Percentiles rank a stretch among this genome's conserved stretches.
phyloP scores from a whole-genome alignment of 352 stramenopile genomes.

The Phytophthora foliorum region DNA sequence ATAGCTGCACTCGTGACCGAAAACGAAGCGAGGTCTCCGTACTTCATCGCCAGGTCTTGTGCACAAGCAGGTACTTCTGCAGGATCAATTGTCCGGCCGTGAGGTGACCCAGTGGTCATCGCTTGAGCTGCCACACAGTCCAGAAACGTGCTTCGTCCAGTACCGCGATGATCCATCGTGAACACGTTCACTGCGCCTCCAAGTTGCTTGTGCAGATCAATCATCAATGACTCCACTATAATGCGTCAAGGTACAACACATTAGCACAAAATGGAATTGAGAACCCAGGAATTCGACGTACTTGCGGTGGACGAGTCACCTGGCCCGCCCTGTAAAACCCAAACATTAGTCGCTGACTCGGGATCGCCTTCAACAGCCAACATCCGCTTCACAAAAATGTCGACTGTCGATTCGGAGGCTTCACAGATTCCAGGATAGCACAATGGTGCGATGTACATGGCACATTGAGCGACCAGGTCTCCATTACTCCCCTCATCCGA shows the following conservation, averaged over 20 bases:
- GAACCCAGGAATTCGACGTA: neutral
- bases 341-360: slow-evolving; percentile 37
- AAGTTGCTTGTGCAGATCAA: slow-evolving; percentile 29
- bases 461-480: slow-evolving; percentile 33
- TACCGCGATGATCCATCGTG: slow-evolving; percentile 62
- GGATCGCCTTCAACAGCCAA: slow-evolving; percentile 13
- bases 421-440: slow-evolving; percentile 40
- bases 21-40: slow-evolving; percentile 50
- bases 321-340: slow-evolving; percentile 53
- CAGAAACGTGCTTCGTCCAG: slow-evolving; percentile 43
- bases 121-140: slow-evolving; percentile 51
- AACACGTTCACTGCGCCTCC: slow-evolving; percentile 47
- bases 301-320: slow-evolving; percentile 45
- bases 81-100: slow-evolving; percentile 24
- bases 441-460: slow-evolving; percentile 39
- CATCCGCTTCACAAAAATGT: slow-evolving; percentile 55
- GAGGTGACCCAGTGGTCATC: slow-evolving; percentile 43
- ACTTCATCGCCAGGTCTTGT: slow-evolving; percentile 43
- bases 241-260: neutral
- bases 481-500: slow-evolving; percentile 22
- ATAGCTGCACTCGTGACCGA: slow-evolving; percentile 49
- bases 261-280: neutral
- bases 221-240: slow-evolving; percentile 48
- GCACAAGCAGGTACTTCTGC: slow-evolving; percentile 43
- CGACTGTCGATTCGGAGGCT: slow-evolving; percentile 19